These are phyloP conservation scores for Nephelium lappaceum DNA, from an alignment of 345 rosid genomes.

Conservation along the genomic window DNA sequence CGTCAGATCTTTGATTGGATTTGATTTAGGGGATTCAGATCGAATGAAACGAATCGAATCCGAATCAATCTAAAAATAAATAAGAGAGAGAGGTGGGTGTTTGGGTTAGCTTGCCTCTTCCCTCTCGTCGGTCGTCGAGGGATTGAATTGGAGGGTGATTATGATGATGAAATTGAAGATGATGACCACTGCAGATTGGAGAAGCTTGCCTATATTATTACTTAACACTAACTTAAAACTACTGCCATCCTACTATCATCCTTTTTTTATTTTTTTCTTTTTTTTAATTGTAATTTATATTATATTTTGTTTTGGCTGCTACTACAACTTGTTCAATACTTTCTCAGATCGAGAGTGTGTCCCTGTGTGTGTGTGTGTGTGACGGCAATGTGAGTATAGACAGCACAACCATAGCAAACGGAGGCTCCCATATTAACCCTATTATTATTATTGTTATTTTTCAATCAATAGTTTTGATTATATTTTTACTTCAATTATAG, in stretches of 20 bases:
- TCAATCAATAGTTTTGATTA: too few species aligned
- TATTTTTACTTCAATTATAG: too few species aligned
- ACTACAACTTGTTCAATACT: background rate
- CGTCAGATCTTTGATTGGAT: background rate
- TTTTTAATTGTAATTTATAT: too few species aligned
- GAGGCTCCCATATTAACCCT: background rate
- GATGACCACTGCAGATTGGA: background rate
- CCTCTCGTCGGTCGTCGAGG: background rate
- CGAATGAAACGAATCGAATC: constrained; percentile 9
- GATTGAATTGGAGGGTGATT: background rate
- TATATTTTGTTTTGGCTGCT: background rate
- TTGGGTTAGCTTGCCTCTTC: background rate
- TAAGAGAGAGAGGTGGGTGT: background rate
- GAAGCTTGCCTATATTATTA: background rate
- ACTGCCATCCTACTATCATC: background rate
- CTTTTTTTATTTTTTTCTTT: background rate
- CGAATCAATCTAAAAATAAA: background rate
- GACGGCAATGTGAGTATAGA: constrained; percentile 3
- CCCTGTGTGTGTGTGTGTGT: background rate
- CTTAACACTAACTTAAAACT: background rate
- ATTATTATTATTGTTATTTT: too few species aligned
- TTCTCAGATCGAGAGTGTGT: background rate
- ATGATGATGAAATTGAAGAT: background rate
- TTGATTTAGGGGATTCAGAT: background rate
- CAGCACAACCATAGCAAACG: constrained; percentile 7